These are phyloP conservation scores for Calvatia gigantea DNA, from an alignment of 768 basidiomycete species.

Conservation along the genomic window DNA sequence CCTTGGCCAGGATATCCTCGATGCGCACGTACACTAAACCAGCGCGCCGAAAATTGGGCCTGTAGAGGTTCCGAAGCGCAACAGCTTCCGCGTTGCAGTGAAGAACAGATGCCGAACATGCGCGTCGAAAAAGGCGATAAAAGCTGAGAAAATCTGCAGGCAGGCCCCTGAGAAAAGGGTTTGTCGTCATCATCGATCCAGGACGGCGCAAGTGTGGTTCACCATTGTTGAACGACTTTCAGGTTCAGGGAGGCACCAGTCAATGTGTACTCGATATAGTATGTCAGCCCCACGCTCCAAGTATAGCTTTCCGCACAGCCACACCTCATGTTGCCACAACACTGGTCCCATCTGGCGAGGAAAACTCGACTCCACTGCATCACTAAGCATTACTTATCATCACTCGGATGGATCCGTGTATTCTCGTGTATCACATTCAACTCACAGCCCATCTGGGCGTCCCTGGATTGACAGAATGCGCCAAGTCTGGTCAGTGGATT, in stretches of 20 bases:
- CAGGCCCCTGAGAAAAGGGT: slow-evolving; percentile 3
- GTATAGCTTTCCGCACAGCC: background rate
- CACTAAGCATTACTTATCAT: no score
- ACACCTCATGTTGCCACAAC: no score
- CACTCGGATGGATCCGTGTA: no score
- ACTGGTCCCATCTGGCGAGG: no score
- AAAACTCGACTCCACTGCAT: no score
- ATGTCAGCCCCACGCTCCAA: slow-evolving; percentile 1
- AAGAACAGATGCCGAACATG: slow-evolving; percentile 16
- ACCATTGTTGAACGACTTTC: background rate
- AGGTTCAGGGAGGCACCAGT: background rate
- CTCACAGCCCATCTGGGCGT: no score
- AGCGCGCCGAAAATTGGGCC: slow-evolving; percentile 14
- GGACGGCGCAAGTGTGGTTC: no score
- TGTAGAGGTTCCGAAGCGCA: slow-evolving; percentile 13
- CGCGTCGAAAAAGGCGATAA: slow-evolving; percentile 14
- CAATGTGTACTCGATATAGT: background rate
- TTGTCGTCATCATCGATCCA: background rate
- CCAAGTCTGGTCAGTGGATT: no score
- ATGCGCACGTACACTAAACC: slow-evolving; percentile 3
- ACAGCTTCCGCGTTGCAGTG: slow-evolving; percentile 11
- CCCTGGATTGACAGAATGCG: no score
- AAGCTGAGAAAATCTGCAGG: slow-evolving; percentile 15
- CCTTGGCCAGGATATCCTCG: background rate
- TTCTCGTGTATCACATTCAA: no score